These are phyloP conservation scores for Cryptococcus neoformans DNA, from an alignment of 1,284 basidiomycete species.

Conservation along the genomic window DNA sequence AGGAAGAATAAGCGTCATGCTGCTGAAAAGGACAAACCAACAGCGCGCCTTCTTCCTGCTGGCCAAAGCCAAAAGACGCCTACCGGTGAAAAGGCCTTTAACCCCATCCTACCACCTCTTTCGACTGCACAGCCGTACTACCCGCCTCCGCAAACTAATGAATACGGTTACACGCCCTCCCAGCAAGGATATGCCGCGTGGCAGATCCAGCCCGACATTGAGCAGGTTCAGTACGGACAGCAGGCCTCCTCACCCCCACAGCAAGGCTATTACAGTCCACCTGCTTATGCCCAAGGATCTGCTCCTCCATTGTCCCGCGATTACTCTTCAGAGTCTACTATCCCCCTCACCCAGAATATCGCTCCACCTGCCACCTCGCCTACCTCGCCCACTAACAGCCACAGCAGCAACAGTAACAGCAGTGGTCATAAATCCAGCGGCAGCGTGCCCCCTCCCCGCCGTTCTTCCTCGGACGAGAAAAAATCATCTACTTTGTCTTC, in stretches of 20 bases:
- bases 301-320: no score
- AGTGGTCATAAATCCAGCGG: neutral
- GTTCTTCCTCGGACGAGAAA: neutral
- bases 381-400: neutral
- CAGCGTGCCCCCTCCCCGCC: neutral
- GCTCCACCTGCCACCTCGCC: neutral
- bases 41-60: constrained; percentile 6
- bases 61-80: constrained; percentile 16
- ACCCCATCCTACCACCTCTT: constrained; percentile 20
- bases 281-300: no score
- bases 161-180: neutral
- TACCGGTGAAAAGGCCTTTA: constrained; percentile 18
- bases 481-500: neutral
- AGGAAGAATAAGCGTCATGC: constrained; percentile 22
- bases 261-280: neutral
- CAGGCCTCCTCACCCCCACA: no score
- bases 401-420: no score
- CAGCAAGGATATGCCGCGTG: constrained; percentile 1
- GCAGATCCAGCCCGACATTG: constrained; percentile 10
- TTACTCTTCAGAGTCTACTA: neutral
- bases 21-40: constrained; percentile 11
- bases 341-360: neutral
- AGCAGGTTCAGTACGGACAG: neutral
- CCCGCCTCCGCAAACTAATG: neutral
- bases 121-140: neutral